Evolutionary conservation across 306 rosid species (phyloP), one percentile per base, ranked within the genome.

Genomic region (Gynostemma pentaphyllum): DNA sequence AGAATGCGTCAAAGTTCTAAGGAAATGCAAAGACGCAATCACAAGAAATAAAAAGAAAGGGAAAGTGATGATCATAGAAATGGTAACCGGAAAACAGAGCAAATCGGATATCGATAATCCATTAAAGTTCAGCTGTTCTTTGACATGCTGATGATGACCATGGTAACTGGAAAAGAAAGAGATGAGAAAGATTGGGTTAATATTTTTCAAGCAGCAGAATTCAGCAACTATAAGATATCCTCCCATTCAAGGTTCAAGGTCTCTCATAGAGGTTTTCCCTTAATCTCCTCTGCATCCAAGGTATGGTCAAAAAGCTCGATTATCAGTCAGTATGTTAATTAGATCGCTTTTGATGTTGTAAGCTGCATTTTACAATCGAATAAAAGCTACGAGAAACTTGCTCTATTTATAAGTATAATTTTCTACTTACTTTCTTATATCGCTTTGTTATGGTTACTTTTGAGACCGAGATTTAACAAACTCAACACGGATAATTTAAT

Each of bases 31-130:
- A 50, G 74, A 74, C 14, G 78, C 70, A 34, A 37, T 68, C 26
- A 26, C 29, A 16, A 52, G 45, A 30, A 52, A 74, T 50, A 66
- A 45, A 1, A 41, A 40, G 51, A 63, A 54, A 44, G 74, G 74
- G n/a, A 74, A 54, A 56, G 62, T 74, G 27, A 74, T 74, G 1
- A 46, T 69, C 13, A 36, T 74, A 23, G 78, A 74, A 1, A 55
- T 63, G 29, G 26, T 62, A 11, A 19, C 36, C 24, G 45, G 27
- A 51, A 18, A 22, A 12, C 16, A 23, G 22, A 49, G n/a, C n/a
- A 3, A 34, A 4, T 13, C 59, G 18, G 34, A 9, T n/a, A n/a
- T n/a, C n/a, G 28, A 57, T 4, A 23, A 14, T 12, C n/a, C n/a
- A 5, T 42, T 18, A 49, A 74, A 19, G 42, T 65, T 8, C 66